Conservation (phyloP, 305 asterid species). For the Solanum hybrid region DNA sequence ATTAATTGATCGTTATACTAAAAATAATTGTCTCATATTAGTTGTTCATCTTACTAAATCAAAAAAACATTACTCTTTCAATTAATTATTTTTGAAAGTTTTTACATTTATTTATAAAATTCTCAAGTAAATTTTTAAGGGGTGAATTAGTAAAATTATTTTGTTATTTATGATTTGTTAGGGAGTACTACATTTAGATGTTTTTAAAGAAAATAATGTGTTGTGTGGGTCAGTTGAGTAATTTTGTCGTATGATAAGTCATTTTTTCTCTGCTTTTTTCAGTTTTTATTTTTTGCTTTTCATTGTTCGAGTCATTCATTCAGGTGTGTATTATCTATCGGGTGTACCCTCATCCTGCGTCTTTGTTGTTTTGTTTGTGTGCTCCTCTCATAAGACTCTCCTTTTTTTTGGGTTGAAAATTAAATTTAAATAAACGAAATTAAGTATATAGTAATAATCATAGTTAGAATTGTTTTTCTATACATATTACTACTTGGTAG, state of each 20-base stretch:
- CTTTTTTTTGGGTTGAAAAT: background rate
- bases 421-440: too few species aligned
- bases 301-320: background rate
- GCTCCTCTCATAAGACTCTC: too few species aligned
- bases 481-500: background rate
- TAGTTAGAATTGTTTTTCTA: background rate
- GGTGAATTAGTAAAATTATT: background rate
- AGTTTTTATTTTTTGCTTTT: background rate
- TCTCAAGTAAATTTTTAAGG: background rate
- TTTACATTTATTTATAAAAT: background rate
- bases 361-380: too few species aligned
- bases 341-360: background rate
- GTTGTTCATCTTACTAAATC: background rate
- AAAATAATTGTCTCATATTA: background rate
- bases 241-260: background rate
- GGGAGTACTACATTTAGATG: background rate
- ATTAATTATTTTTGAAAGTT: background rate
- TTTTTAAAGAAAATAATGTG: background rate
- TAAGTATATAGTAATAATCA: background rate
- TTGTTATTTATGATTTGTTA: too few species aligned
- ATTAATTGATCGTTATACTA: too few species aligned
- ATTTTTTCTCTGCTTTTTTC: background rate
- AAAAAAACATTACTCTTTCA: too few species aligned
- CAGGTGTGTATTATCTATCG: background rate
- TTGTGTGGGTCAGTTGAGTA: background rate